Evolutionary conservation across 148 eudicot genomes (phyloP), one percentile per base, ranked within the genome.

Genomic region (Cornus controversa): DNA sequence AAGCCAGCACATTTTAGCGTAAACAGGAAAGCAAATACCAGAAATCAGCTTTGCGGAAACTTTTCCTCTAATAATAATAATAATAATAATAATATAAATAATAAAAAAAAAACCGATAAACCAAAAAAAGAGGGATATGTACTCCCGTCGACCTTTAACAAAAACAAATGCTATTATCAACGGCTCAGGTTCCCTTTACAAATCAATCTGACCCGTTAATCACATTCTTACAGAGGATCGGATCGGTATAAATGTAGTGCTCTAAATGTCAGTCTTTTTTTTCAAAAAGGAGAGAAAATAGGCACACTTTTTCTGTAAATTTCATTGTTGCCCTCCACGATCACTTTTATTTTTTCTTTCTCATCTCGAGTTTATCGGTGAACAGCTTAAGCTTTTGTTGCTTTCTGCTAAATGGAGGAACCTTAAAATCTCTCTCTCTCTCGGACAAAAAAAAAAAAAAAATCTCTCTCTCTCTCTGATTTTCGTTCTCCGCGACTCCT

Each of bases 391-490:
- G 67, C 77, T 86, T 83, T 80, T 83, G 80, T 73, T 81, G 84
- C 87, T 84, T 80, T 84, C 82, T 84, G 81, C 83, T 77, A 76
- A 74, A 90, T 87, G 91, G 93, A 89, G 82, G 91, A 87, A 65
- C 89, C 97, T 80, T 90, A 80, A 77, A 54, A 16, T 4, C 45
- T 4, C 45, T 0, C 45, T n/a, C n/a, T n/a, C n/a, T n/a, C n/a
- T n/a, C n/a, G n/a, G n/a, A n/a, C n/a, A n/a, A n/a, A n/a, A n/a
- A n/a, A n/a, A n/a, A n/a, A n/a, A n/a, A n/a, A n/a, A n/a, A n/a
- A 40, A 5, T 74, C 76, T 75, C 80, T 79, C 84, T 84, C 82
- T 83, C 85, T 84, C 79, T 80, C 80, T 63, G 45, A 37, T 36
- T 45, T 25, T 73, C 65, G 8, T 71, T 71, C 71, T 67, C 50